Conservation (phyloP, 2,329 filamentous ascomycete genomes). For the Fusarium citri region DNA sequence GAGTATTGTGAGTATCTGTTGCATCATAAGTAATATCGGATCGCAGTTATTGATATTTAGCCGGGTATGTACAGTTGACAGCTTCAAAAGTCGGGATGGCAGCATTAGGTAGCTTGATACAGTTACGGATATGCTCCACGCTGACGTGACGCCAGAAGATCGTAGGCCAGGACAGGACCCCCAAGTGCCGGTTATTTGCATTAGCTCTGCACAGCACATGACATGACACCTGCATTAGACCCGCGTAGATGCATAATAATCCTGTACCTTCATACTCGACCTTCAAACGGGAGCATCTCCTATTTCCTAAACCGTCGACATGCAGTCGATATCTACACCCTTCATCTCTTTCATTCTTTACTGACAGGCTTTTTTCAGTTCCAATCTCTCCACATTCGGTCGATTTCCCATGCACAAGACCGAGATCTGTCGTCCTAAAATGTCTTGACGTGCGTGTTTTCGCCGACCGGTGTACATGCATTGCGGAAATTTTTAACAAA, state of each 20-base stretch:
- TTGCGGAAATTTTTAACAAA: conserved; percentile 8
- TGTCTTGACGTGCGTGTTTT: background rate
- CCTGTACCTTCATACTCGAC: conserved; percentile 28
- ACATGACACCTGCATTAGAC: conserved; percentile 14
- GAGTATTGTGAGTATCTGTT: background rate
- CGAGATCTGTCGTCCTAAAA: conserved; percentile 32
- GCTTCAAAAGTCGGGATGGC: background rate
- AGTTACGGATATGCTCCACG: conserved; percentile 10
- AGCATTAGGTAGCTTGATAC: background rate
- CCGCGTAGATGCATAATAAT: conserved; percentile 22
- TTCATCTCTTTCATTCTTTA: conserved; percentile 24
- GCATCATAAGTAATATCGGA: conserved; percentile 28
- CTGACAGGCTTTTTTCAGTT: conserved; percentile 3
- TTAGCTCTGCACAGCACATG: conserved; percentile 23
- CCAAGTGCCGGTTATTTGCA: conserved; percentile 37
- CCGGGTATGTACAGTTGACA: conserved; percentile 15
- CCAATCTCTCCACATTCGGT: conserved; percentile 30
- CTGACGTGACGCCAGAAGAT: conserved; percentile 29
- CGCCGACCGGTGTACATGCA: conserved; percentile 19
- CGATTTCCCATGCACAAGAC: conserved; percentile 32
- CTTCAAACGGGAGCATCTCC: conserved; percentile 36
- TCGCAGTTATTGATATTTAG: background rate
- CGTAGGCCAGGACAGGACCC: conserved; percentile 21
- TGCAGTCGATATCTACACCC: conserved; percentile 40
- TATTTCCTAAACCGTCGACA: conserved; percentile 45